phyloP scores from a whole-genome alignment of 2,329 filamentous ascomycete species.

The Cryphonectria parasitica region DNA sequence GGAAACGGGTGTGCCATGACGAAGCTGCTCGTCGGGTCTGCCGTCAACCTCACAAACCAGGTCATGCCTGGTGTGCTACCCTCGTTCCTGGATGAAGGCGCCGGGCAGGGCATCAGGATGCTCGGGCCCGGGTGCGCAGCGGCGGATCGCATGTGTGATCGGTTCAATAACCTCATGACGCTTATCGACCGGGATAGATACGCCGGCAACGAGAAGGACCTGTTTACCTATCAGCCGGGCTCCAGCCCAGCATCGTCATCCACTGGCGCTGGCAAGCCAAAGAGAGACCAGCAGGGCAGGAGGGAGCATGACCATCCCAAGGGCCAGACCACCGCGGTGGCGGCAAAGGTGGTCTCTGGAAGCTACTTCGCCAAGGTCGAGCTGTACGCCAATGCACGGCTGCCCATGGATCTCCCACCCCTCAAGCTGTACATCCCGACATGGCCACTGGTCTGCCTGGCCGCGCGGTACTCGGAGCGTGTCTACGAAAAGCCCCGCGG shows the following conservation, averaged over 20 bases:
- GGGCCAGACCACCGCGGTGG: conserved; percentile 41
- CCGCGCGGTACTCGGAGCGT: conserved; percentile 75
- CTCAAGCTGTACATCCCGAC: conserved; percentile 75
- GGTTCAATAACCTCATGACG: conserved; percentile 71
- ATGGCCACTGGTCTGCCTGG: conserved; percentile 77
- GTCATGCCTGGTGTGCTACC: conserved; percentile 43
- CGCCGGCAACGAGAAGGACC: conserved; percentile 56
- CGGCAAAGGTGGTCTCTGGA: conserved; percentile 46
- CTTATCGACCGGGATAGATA: conserved; percentile 68
- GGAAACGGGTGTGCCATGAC: conserved; percentile 35
- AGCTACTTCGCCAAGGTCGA: conserved; percentile 78
- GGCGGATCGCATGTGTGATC: conserved; percentile 63
- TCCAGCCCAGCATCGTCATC: conserved; percentile 6
- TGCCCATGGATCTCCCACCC: conserved; percentile 69
- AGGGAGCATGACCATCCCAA: conserved; percentile 41
- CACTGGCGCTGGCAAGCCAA: conserved; percentile 23
- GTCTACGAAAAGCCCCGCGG: conserved; percentile 71
- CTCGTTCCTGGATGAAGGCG: conserved; percentile 48
- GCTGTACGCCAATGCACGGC: conserved; percentile 74
- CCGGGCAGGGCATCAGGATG: conserved; percentile 45
- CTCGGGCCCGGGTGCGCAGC: conserved; percentile 51
- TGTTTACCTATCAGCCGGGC: conserved; percentile 48
- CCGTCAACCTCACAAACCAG: conserved; percentile 48
- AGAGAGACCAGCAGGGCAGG: conserved; percentile 37
- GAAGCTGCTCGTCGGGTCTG: conserved; percentile 45